Percentiles rank a stretch among this genome's conserved stretches.
phyloP scores from a whole-genome alignment of 2,329 filamentous ascomycete species.

The Trichophyton benhamiae region DNA sequence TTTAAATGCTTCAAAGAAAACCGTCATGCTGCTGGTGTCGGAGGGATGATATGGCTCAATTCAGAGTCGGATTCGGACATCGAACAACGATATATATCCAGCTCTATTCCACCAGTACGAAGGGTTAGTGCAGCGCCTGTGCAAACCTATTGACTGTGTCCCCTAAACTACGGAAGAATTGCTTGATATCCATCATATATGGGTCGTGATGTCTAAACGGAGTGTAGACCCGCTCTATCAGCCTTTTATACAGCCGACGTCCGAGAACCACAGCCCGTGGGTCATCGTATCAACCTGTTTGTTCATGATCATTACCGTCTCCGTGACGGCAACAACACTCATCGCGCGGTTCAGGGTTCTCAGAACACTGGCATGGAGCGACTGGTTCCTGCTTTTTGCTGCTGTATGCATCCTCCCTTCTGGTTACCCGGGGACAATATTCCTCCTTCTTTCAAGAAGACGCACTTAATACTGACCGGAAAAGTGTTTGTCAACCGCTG shows the following conservation, averaged over 20 bases:
- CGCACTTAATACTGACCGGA: neutral
- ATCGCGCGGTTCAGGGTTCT: conserved; percentile 13
- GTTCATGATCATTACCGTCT: conserved; percentile 13
- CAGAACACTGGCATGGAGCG: conserved; percentile 13
- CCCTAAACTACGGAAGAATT: neutral
- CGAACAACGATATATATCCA: neutral
- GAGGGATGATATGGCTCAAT: neutral
- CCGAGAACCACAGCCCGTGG: conserved; percentile 12
- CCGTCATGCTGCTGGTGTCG: neutral
- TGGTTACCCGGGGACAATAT: neutral
- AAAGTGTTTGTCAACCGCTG: conserved; percentile 4
- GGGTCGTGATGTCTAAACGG: neutral
- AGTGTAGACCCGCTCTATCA: conserved; percentile 7
- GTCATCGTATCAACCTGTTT: conserved; percentile 11
- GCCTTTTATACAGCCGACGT: conserved; percentile 12
- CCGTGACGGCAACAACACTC: conserved; percentile 16
- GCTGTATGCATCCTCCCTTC: conserved; percentile 9
- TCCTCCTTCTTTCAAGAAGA: neutral
- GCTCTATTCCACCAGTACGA: neutral
- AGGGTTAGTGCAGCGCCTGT: neutral
- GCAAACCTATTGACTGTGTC: neutral
- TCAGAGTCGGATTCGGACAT: neutral
- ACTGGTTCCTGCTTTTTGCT: conserved; percentile 13
- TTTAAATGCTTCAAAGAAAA: neutral
- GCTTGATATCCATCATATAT: neutral